These are phyloP conservation scores for Kodamaea alishanica DNA, from an alignment of 1,139 yeast genomes.

Conservation along the genomic window DNA sequence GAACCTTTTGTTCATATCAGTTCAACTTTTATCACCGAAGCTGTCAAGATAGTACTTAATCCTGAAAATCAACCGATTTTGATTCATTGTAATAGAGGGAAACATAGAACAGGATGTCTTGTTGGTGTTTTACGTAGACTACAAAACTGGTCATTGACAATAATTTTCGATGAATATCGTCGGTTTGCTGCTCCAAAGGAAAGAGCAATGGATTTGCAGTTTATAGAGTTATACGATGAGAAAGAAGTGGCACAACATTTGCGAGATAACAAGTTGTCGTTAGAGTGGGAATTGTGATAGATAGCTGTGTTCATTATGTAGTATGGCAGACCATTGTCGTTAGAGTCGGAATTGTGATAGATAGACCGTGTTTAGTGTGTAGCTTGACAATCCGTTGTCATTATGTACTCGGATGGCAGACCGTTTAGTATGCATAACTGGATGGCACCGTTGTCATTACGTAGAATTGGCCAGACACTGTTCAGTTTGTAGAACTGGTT, in stretches of 20 bases:
- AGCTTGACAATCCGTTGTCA: too few relatives aligned
- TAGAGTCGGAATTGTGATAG: too few relatives aligned
- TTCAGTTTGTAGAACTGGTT: background rate
- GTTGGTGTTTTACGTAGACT: slow-evolving; percentile 87
- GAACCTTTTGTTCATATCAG: slow-evolving; percentile 90
- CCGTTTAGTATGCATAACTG: too few relatives aligned
- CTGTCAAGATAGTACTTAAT: slow-evolving; percentile 73
- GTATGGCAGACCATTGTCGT: too few relatives aligned
- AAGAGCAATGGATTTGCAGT: slow-evolving; percentile 91
- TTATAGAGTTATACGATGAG: slow-evolving; percentile 83
- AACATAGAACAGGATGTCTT: slow-evolving; percentile 93
- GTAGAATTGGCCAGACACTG: too few relatives aligned
- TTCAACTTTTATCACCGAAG: slow-evolving; percentile 71
- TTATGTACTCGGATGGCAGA: too few relatives aligned
- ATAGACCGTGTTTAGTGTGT: too few relatives aligned
- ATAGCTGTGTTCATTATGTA: background rate
- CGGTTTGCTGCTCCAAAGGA: slow-evolving; percentile 94
- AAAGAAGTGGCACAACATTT: slow-evolving; percentile 55
- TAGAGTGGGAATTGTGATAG: slow-evolving; percentile 48
- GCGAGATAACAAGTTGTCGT: slow-evolving; percentile 53
- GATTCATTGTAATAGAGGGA: slow-evolving; percentile 94
- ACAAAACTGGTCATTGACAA: slow-evolving; percentile 88
- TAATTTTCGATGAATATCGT: slow-evolving; percentile 92
- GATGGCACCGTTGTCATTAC: too few relatives aligned
- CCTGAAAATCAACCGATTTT: slow-evolving; percentile 87